phyloP scores from a whole-genome alignment of 2,329 filamentous ascomycete species.

The Sphaerulina vaccinii region DNA sequence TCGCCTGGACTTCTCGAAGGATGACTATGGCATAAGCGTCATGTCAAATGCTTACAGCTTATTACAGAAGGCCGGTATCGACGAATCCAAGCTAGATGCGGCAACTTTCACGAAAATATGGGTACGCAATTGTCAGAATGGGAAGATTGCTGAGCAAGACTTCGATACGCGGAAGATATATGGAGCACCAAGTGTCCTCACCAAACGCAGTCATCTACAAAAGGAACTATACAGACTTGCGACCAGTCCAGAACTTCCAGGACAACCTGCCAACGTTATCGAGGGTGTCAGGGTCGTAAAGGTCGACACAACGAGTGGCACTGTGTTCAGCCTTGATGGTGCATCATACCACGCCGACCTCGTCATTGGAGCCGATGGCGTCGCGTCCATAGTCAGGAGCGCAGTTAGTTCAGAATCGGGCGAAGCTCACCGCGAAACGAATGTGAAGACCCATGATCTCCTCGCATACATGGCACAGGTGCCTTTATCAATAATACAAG shows the following conservation, averaged over 20 bases:
- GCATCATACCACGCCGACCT: constrained; percentile 11
- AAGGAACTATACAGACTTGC: constrained; percentile 15
- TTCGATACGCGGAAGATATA: constrained; percentile 16
- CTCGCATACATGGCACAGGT: constrained; percentile 19
- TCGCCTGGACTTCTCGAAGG: constrained; percentile 8
- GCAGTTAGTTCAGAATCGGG: constrained; percentile 12
- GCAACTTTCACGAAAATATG: constrained; percentile 12
- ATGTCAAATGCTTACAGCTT: constrained; percentile 16
- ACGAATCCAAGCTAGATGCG: constrained; percentile 10
- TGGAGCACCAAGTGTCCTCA: constrained; percentile 11
- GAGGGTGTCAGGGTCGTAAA: constrained; percentile 4
- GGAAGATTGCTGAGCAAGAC: constrained; percentile 8
- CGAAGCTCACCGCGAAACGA: not conserved
- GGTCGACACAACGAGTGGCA: constrained; percentile 6
- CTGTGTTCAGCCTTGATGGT: constrained; percentile 1
- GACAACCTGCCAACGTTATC: constrained; percentile 6
- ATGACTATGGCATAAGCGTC: constrained; percentile 17
- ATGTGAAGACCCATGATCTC: constrained; percentile 15
- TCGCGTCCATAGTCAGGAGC: constrained; percentile 15
- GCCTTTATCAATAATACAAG: constrained; percentile 3
- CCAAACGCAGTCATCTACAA: constrained; percentile 10
- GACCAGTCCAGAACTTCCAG: constrained; percentile 10
- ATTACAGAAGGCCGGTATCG: constrained; percentile 12
- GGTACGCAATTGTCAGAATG: constrained; percentile 1
- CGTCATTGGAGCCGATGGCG: constrained; percentile 18